Evolutionary conservation across 345 rosid genomes (phyloP), one percentile per base, ranked within the genome.

Genomic region (Kandelia obovata): DNA sequence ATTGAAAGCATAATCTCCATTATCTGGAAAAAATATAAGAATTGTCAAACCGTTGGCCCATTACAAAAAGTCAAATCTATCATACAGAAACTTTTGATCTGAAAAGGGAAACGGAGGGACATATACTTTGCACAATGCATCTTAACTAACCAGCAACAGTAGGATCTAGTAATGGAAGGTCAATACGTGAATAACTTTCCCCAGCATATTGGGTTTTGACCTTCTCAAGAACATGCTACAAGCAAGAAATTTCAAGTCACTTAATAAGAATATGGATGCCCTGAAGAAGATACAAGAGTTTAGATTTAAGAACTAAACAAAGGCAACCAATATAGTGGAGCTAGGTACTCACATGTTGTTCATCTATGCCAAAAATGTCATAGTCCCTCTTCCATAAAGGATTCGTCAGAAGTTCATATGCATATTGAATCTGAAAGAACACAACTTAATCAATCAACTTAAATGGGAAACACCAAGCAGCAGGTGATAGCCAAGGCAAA

Each of bases 331-430:
- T 5, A 25, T 55, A 13, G 43, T 69, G 58, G 57, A 64, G 26
- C 13, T 16, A 70, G 72, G 32, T 68, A 85, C 97, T 84, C 80
- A 91, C 98, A 58, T 43, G 74, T 56, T 89, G 83, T 79, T 94
- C 95, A 70, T 94, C 96, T 73, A 94, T 78, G 66, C 86, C 85
- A 72, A 87, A 94, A 7, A 83, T 25, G 66, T 89, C 97, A 79
- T 88, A 94, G 71, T 91, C 87, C 73, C 95, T 83, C 86, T 88
- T 94, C 96, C 93, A 88, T 51, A 80, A 61, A 53, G 80, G 82
- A 85, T 91, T 84, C 6, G 74, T 83, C 77, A 94, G 77, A 68
- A 94, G 73, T 82, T 94, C 98, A 72, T 85, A 91, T 28, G 95
- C 92, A 82, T 91, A 91, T 53, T 69, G 91, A 55, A 84, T 78